Percentiles rank a stretch among this genome's conserved stretches.
These are phyloP conservation scores for Rachicladosporium sp. DNA, from an alignment of 2,329 filamentous ascomycete genomes.

Conservation along the genomic window DNA sequence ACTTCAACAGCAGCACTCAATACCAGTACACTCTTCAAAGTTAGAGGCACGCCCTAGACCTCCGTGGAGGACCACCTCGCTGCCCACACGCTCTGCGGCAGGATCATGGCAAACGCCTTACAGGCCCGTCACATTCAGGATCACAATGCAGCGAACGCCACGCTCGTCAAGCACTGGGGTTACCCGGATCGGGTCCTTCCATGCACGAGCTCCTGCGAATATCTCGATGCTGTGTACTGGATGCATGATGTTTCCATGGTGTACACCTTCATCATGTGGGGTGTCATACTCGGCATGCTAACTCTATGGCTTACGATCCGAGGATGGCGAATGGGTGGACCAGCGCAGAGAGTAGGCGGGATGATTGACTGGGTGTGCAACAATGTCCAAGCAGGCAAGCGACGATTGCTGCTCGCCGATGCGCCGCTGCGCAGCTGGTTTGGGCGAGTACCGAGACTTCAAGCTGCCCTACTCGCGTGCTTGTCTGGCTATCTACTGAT, in stretches of 20 bases:
- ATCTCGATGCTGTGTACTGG: constrained; percentile 44
- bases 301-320: constrained; percentile 31
- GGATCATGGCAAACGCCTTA: not conserved
- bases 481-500: constrained; percentile 52
- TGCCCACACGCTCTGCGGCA: too few relatives aligned
- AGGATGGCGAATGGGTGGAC: constrained; percentile 12
- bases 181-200: constrained; percentile 43
- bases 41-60: too few relatives aligned
- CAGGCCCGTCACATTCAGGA: constrained; percentile 18
- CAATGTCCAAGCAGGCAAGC: constrained; percentile 11
- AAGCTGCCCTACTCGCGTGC: constrained; percentile 48
- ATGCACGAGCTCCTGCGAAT: constrained; percentile 47
- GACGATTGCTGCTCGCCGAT: constrained; percentile 50
- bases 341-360: constrained; percentile 8
- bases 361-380: constrained; percentile 10
- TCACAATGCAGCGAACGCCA: constrained; percentile 17
- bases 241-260: constrained; percentile 43
- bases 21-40: too few relatives aligned
- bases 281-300: constrained; percentile 37
- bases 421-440: constrained; percentile 44
- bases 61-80: too few relatives aligned
- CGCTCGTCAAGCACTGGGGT: constrained; percentile 37
- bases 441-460: constrained; percentile 55
- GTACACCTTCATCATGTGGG: constrained; percentile 47
- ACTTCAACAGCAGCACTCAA: too few relatives aligned